Base-by-base conservation (phyloP, 495 filamentous ascomycete species). In the Penicillium turbatum region DNA sequence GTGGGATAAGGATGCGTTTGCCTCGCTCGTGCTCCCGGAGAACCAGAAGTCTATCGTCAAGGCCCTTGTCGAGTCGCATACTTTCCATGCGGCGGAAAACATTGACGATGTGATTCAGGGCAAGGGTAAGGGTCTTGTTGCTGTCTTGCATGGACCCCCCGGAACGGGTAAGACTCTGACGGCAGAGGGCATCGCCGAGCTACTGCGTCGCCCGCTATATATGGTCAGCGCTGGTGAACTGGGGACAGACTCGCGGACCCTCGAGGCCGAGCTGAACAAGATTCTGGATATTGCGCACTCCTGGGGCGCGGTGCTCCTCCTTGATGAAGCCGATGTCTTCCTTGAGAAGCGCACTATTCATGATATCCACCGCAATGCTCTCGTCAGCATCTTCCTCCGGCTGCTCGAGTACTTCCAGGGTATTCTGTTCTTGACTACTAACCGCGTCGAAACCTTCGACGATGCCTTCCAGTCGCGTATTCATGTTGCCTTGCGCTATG, bases 101-200 rank as follows among this genome's bases (percentile, higher is more conserved):
- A 90, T 95, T 55, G 89, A 91, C 65, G 86, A 90, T 59, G 84
- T 90, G 26, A 88, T 91, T 40, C 82, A 86, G 61, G 88, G 88
- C 57, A 90, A 90, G 57, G 88, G 87, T 41, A 82, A 83, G 47
- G 88, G 87, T 10, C 79, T 91, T 5, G 87, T 89, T 13, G 79
- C 79, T 40, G 86, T 92, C 2, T 79, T 92, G 0, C 88, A 91
- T 50, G 90, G 90, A 0, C 89, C 90, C 12, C 88, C 89, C 0
- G 89, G 90, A 21, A 91, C 88, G 1, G 90, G 90, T 41, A 96
- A 96, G 74, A 95, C 90, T 0, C 77, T 96, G 3, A 95, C 90
- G 0, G 91, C 89, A 4, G 90, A 95, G 61, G 86, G 87, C 13
- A 93, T 96, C 55, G 86, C 86, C 3, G 90, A 93, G 64, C 79